A percentile compares a stretch with the other conserved stretches of the same genome.
Conservation (phyloP, 2,329 filamentous ascomycete genomes). For the Paraphoma chrysanthemicola region DNA sequence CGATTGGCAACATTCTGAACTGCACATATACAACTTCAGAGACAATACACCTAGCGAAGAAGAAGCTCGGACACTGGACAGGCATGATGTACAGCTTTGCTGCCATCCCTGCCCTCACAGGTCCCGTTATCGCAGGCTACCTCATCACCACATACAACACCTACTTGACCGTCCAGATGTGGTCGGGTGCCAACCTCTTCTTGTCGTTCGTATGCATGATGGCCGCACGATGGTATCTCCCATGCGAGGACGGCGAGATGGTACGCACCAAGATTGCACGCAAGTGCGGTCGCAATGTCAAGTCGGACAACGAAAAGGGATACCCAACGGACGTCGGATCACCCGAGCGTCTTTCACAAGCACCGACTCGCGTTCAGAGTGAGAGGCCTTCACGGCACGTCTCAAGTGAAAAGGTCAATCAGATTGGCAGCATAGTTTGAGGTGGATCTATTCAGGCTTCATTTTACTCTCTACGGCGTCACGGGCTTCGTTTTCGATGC, state of each 20-base stretch:
- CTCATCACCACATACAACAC: constrained; percentile 51
- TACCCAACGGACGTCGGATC: constrained; percentile 12
- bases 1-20: constrained; percentile 54
- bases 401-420: constrained; percentile 20
- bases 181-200: constrained; percentile 54
- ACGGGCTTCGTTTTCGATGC: background rate
- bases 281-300: constrained; percentile 10
- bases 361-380: constrained; percentile 31
- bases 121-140: constrained; percentile 57
- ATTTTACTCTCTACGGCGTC: background rate
- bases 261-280: constrained; percentile 22
- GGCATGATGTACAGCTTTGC: constrained; percentile 61
- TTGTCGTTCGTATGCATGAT: constrained; percentile 52
- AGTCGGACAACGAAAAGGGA: constrained; percentile 14
- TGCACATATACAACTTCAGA: constrained; percentile 41
- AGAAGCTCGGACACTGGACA: constrained; percentile 59
- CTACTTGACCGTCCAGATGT: constrained; percentile 56
- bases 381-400: constrained; percentile 13
- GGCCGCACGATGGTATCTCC: constrained; percentile 38
- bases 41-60: constrained; percentile 33
- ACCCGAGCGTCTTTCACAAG: constrained; percentile 21
- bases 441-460: too few species aligned
- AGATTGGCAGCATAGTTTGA: constrained; percentile 20
- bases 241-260: constrained; percentile 35
- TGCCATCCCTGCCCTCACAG: constrained; percentile 54